phyloP scores from a whole-genome alignment of 768 basidiomycete genomes.

The Asterophora lycoperdoides region DNA sequence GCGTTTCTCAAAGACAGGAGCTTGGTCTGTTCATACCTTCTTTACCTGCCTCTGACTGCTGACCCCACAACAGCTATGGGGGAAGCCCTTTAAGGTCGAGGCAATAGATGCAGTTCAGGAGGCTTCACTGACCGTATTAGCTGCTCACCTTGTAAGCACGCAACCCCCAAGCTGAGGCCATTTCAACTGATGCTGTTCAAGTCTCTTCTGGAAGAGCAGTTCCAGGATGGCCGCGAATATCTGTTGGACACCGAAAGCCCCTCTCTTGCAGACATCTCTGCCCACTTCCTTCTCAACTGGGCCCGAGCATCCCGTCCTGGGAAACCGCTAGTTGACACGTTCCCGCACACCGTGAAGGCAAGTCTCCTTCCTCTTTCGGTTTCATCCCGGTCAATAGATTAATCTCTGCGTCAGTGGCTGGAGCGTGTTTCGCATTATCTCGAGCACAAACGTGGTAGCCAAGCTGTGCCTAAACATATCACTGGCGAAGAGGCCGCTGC shows the following conservation, averaged over 20 bases:
- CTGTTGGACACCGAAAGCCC: constrained; percentile 51
- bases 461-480: constrained; percentile 24
- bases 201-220: constrained; percentile 37
- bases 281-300: constrained; percentile 49
- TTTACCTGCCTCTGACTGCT: not conserved
- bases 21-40: constrained; percentile 28
- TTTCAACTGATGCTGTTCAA: constrained; percentile 8
- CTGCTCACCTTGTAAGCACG: constrained; percentile 43
- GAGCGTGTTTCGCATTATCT: constrained; percentile 35
- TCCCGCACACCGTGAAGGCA: constrained; percentile 41
- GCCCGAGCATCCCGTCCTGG: constrained; percentile 31
- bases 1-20: constrained; percentile 48
- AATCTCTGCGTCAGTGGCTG: constrained; percentile 40
- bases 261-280: constrained; percentile 48
- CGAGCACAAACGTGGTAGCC: constrained; percentile 23
- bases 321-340: constrained; percentile 33
- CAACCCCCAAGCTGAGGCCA: not conserved
- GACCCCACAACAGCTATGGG: constrained; percentile 23
- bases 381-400: not conserved
- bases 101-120: constrained; percentile 6
- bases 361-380: constrained; percentile 8
- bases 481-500: constrained; percentile 40
- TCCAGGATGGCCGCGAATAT: constrained; percentile 53
- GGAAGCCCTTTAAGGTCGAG: constrained; percentile 35
- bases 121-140: constrained; percentile 32